Base-by-base conservation (phyloP, 495 filamentous ascomycete genomes). In the Parathielavia appendiculata region DNA sequence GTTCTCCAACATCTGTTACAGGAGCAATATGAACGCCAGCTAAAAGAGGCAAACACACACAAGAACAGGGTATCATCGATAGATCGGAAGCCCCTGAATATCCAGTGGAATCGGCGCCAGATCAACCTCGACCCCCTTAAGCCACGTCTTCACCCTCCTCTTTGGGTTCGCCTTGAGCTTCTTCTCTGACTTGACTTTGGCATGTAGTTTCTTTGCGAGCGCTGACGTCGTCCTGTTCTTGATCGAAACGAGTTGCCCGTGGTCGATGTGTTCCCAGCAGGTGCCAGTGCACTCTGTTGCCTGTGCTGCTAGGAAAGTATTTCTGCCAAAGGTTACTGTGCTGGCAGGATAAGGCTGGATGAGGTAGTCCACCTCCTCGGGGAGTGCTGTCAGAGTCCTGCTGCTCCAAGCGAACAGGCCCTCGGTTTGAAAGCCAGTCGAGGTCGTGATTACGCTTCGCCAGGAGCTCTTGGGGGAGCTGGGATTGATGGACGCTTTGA, bases 161-260 rank as follows among this genome's bases (percentile, higher is more conserved):
- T 63, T 64, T 7, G 54, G 51, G 35, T 67, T 62, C 13, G 65
- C 47, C 58, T 54, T 57, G 46, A 69, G n/a, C 38, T 64, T 61
- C 62, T 69, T 69, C 12, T 66, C 66, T 10, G 38, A 36, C 38
- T 48, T 66, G 13, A 69, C 54, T 46, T 57, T 66, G 3, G 44
- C 59, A 13, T 64, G 35, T 30, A 69, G 48, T 54, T 56, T 60
- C 36, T 63, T 66, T 8, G 58, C 58, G 4, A 52, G 19, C 19
- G 23, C 20, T 0, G 57, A 34, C 5, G 45, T 35, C 26, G 22
- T 35, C n/a, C 38, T 26, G 22, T 20, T 57, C 23, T 57, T 57
- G 10, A 8, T 51, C 32, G 26, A 13, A 12, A 26, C 50, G 12
- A 38, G 32, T n/a, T 40, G 43, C 16, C 43, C 36, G 30, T 34